Conservation (phyloP, 2,329 filamentous ascomycete genomes). For the Metarhizium anisopliae region DNA sequence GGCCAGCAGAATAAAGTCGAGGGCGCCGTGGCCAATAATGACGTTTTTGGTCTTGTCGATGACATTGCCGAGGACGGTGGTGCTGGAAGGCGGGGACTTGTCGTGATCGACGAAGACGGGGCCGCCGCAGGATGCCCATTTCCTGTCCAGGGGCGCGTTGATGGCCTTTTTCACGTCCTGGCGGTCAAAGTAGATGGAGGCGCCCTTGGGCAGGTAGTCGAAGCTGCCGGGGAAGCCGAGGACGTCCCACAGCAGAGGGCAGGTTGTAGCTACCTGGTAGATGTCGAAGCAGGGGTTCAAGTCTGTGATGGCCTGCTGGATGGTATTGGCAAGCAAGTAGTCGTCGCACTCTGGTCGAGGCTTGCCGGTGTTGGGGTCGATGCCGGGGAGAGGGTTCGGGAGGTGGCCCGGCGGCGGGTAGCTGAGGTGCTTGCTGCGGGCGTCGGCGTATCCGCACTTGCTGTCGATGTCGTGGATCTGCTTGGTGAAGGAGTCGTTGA, state of each 20-base stretch:
- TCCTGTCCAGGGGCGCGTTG: slow-evolving; percentile 43
- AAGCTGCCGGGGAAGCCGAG: slow-evolving; percentile 58
- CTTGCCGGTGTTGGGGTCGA: slow-evolving; percentile 24
- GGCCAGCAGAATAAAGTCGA: slow-evolving; percentile 58
- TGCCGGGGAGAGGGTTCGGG: neutral
- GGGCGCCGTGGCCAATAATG: slow-evolving; percentile 63
- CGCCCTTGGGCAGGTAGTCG: slow-evolving; percentile 52
- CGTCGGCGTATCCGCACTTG: slow-evolving; percentile 52
- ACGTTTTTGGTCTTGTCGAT: slow-evolving; percentile 65
- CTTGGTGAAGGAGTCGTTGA: slow-evolving; percentile 26
- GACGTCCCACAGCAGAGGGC: slow-evolving; percentile 61
- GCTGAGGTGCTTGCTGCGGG: slow-evolving; percentile 47
- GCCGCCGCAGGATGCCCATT: slow-evolving; percentile 47
- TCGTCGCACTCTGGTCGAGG: slow-evolving; percentile 22
- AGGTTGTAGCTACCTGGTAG: slow-evolving; percentile 62
- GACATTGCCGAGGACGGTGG: slow-evolving; percentile 46
- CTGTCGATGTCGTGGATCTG: slow-evolving; percentile 21
- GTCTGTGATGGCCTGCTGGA: slow-evolving; percentile 43
- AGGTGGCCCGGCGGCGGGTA: slow-evolving; percentile 53
- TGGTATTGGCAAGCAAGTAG: slow-evolving; percentile 48
- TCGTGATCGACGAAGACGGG: slow-evolving; percentile 30
- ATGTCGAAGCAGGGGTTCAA: slow-evolving; percentile 70
- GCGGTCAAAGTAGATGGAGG: slow-evolving; percentile 57
- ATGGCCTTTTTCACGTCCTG: slow-evolving; percentile 59
- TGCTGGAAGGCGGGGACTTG: neutral